Evolutionary conservation across 805 yeast genomes (phyloP), one percentile per base, ranked within the genome.

Genomic region (Zygosaccharomyces kombuchaensis): DNA sequence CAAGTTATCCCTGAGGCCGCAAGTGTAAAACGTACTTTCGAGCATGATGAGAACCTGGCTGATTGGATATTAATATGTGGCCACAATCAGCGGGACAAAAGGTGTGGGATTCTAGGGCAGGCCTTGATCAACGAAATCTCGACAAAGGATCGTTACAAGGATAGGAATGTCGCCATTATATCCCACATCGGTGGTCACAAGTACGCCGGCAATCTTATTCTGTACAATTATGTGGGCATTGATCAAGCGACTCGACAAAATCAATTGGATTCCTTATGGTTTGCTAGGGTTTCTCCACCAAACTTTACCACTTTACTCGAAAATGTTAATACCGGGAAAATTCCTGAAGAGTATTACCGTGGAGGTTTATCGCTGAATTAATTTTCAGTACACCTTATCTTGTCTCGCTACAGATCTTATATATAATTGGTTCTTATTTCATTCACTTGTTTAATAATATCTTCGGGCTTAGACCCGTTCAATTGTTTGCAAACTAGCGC

Each of bases 161-260:
- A 69, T 4, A 51, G 67, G 2, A 62, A 65, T 29, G 69, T 82
- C 27, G 89, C 87, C 0, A 57, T 76, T 6, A 70, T 84, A 0
- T 81, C 90, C 9, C 96, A 87, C 61, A 71, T 87, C 34, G 95
- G 96, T 1, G 96, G 96, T 0, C 96, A 87, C 60, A 86, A 64
- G 2, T 87, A 78, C 63, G 96, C 96, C 1, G 96, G 95, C 0
- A 87, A 87, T 57, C 78, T 87, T 10, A 67, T 86, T 2, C 74
- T 76, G 41, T 80, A 81, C 51, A 70, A 70, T 39, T 62, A 60
- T 9, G 59, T 66, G 26, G 75, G 78, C 1, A 16, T 52, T 3
- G 35, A 48, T 9, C 44, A 43, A 2, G 41, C 34, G 8, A 16
- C 39, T 2, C 19, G 36, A 4, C 37, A 46, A 4, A 25, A 21